These are phyloP conservation scores for Saccharomycodes ludwigii DNA, from an alignment of 805 yeast genomes.

Conservation along the genomic window DNA sequence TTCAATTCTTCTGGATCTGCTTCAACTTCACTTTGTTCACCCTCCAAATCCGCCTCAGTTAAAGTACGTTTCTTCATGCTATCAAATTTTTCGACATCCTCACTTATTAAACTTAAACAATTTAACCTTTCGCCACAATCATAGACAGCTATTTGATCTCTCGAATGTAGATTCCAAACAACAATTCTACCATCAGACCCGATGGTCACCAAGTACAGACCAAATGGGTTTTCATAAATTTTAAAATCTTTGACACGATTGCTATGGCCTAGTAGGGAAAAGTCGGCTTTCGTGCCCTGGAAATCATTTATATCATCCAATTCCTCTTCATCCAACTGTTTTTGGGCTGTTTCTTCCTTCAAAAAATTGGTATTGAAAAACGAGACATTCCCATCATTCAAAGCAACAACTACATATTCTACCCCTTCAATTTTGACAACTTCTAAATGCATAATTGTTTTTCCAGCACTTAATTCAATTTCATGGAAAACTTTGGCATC, in stretches of 20 bases:
- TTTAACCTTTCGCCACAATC: constrained; percentile 85
- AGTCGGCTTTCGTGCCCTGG: constrained; percentile 32
- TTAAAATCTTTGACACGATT: constrained; percentile 74
- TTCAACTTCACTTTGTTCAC: constrained; percentile 62
- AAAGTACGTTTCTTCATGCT: constrained; percentile 54
- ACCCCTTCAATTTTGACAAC: constrained; percentile 31
- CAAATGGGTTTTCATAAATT: constrained; percentile 32
- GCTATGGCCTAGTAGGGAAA: constrained; percentile 67
- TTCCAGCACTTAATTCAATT: constrained; percentile 32
- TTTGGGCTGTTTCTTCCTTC: constrained; percentile 13
- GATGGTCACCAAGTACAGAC: constrained; percentile 53
- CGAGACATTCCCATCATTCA: constrained; percentile 56
- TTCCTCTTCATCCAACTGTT: constrained; percentile 21
- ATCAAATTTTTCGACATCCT: constrained; percentile 58
- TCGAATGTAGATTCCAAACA: constrained; percentile 62
- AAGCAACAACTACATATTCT: constrained; percentile 55
- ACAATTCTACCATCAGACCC: constrained; percentile 92
- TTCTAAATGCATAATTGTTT: constrained; percentile 59
- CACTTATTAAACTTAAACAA: constrained; percentile 69
- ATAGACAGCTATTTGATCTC: constrained; percentile 82
- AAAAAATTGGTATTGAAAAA: constrained; percentile 36
- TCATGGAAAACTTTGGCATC: constrained; percentile 47
- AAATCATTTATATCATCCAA: constrained; percentile 11
- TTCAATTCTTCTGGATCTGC: constrained; percentile 59
- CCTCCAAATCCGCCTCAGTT: constrained; percentile 34